These are phyloP conservation scores for Talaromyces ruber DNA, from an alignment of 495 filamentous ascomycete species.

Conservation along the genomic window DNA sequence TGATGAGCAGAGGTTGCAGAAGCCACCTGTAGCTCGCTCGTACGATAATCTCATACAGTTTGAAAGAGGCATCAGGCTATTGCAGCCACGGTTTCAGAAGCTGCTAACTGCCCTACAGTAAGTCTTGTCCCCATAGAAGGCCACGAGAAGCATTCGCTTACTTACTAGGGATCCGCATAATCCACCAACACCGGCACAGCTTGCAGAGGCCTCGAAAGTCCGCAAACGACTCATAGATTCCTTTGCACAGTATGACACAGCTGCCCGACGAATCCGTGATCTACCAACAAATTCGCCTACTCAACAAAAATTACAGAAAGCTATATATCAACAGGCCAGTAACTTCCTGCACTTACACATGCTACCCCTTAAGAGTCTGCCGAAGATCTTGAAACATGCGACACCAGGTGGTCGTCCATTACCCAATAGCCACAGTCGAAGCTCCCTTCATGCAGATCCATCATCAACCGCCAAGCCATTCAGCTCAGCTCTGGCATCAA, in stretches of 20 bases:
- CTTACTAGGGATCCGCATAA: conserved; percentile 51
- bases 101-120: conserved; percentile 61
- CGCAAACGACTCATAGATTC: conserved; percentile 86
- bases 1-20: conserved; percentile 53
- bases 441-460: conserved; percentile 26
- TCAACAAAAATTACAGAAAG: conserved; percentile 70
- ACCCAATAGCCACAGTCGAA: conserved; percentile 10
- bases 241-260: conserved; percentile 82
- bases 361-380: conserved; percentile 81
- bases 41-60: conserved; percentile 88
- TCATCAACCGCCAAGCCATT: conserved; percentile 18
- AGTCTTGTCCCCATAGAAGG: conserved; percentile 6
- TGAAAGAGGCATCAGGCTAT: conserved; percentile 73
- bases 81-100: conserved; percentile 83
- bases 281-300: conserved; percentile 63
- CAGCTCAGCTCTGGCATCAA: conserved; percentile 45
- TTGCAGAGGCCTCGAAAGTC: conserved; percentile 83
- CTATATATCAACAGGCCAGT: conserved; percentile 73
- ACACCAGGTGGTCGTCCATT: conserved; percentile 31
- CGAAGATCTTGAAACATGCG: conserved; percentile 69
- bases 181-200: conserved; percentile 64
- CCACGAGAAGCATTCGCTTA: neutral
- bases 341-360: conserved; percentile 88
- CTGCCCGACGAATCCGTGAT: conserved; percentile 75
- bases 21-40: conserved; percentile 67